Conservation (phyloP, 306 rosid genomes). For the Mucuna pruriens region DNA sequence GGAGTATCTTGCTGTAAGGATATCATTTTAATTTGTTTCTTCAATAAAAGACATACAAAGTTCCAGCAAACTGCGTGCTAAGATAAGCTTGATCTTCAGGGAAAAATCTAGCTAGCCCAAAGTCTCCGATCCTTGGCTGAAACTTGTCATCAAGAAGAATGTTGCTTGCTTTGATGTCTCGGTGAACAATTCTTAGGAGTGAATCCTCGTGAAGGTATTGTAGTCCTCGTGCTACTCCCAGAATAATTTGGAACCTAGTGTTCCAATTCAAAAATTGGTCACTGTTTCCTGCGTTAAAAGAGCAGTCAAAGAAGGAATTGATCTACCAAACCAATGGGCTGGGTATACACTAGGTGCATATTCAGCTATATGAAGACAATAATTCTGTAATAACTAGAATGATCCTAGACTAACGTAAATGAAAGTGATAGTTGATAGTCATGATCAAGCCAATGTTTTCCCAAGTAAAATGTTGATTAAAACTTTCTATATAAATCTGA, state of each 20-base stretch:
- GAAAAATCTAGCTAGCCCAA: constrained; percentile 85
- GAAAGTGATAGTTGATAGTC: not conserved
- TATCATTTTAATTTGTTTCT: not conserved
- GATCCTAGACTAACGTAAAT: not conserved
- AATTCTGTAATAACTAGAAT: not conserved
- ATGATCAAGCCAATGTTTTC: not conserved
- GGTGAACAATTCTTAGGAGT: constrained; percentile 70
- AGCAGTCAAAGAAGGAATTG: not conserved
- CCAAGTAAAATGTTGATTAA: not conserved
- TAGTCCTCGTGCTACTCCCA: constrained; percentile 79
- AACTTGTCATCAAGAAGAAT: constrained; percentile 85
- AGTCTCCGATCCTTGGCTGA: constrained; percentile 82
- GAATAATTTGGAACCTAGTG: constrained; percentile 70
- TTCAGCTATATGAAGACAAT: not conserved
- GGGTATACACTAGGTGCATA: not conserved
- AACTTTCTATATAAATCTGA: not conserved
- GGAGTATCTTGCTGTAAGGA: not conserved
- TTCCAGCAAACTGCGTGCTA: constrained; percentile 85
- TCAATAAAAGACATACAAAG: constrained; percentile 58
- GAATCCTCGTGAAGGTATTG: constrained; percentile 91
- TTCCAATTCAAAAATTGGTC: constrained; percentile 68
- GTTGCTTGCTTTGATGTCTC: constrained; percentile 90
- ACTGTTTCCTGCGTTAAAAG: constrained; percentile 49
- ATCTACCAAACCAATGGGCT: not conserved
- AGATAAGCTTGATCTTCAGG: constrained; percentile 89